Percentiles rank a stretch among this genome's conserved stretches.
phyloP scores from a whole-genome alignment of 2,329 filamentous ascomycete species.

The Claviceps sp. region DNA sequence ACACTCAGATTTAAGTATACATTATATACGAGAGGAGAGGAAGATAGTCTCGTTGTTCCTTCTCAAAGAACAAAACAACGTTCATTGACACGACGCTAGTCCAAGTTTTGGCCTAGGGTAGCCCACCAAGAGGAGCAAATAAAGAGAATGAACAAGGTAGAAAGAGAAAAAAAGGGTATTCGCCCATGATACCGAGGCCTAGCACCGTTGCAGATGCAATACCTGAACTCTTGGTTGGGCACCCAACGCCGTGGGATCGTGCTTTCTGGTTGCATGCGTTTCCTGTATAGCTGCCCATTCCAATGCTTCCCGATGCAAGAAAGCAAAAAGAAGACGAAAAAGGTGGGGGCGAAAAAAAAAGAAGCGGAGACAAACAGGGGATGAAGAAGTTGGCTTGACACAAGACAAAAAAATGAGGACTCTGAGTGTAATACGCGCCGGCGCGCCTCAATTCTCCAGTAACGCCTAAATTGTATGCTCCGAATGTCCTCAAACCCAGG shows the following conservation, averaged over 20 bases:
- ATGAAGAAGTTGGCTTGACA: too few relatives aligned
- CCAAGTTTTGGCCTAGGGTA: too few relatives aligned
- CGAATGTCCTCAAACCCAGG: not conserved
- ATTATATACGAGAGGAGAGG: too few relatives aligned
- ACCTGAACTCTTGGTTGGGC: not conserved
- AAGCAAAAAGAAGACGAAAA: not conserved
- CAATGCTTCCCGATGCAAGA: not conserved
- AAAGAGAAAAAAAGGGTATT: not conserved
- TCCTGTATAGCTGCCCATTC: not conserved
- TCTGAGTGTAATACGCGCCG: not conserved
- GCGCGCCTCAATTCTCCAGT: not conserved
- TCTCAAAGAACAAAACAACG: too few relatives aligned
- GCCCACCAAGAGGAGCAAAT: too few relatives aligned
- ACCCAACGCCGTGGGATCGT: not conserved
- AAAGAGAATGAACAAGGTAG: not conserved
- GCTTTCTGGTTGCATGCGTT: not conserved
- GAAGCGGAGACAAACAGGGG: not conserved
- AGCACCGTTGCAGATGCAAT: not conserved
- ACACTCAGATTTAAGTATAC: too few relatives aligned
- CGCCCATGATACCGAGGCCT: not conserved
- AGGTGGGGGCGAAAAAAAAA: not conserved
- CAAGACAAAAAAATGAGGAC: not conserved
- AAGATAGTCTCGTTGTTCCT: too few relatives aligned
- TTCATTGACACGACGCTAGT: too few relatives aligned
- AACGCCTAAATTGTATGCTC: not conserved